A percentile compares a stretch with the other conserved stretches of the same genome.
Conservation (phyloP, 2,329 filamentous ascomycete genomes). For the Colletotrichum horii region DNA sequence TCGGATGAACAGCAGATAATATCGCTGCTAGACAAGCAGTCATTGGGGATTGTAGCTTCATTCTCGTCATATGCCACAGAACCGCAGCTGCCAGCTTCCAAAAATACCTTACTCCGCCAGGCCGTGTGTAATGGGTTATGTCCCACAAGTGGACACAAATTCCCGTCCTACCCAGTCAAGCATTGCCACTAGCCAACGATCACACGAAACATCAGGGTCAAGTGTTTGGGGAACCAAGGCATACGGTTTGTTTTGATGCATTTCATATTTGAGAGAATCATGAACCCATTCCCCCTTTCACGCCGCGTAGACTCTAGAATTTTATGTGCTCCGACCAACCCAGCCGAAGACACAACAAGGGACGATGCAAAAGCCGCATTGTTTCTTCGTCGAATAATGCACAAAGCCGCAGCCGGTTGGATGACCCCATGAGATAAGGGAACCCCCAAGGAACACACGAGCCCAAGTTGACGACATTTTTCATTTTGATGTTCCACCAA, state of each 20-base stretch:
- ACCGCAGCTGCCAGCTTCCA: too few species aligned
- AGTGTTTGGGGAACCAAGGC: not conserved
- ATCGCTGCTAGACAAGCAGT: too few species aligned
- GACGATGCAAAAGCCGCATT: slow-evolving; percentile 20
- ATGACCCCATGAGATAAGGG: slow-evolving; percentile 4
- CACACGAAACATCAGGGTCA: not conserved
- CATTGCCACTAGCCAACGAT: not conserved
- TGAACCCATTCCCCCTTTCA: slow-evolving; percentile 26
- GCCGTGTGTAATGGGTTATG: not conserved
- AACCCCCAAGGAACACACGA: slow-evolving; percentile 11
- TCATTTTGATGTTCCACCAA: slow-evolving; percentile 22
- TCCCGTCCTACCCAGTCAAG: accelerated
- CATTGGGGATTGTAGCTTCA: too few species aligned
- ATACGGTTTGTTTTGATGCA: slow-evolving; percentile 14
- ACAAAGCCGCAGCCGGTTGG: slow-evolving; percentile 13
- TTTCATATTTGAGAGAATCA: slow-evolving; percentile 26
- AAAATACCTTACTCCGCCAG: too few species aligned
- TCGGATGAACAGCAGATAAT: too few species aligned
- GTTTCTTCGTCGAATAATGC: slow-evolving; percentile 17
- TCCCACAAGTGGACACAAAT: not conserved
- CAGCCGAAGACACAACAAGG: slow-evolving; percentile 9
- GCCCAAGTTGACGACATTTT: slow-evolving; percentile 21
- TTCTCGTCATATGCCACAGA: too few species aligned
- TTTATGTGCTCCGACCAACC: slow-evolving; percentile 11
- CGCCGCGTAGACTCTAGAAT: slow-evolving; percentile 24